These are phyloP conservation scores for Diaporthe longicolla DNA, from an alignment of 2,329 filamentous ascomycete genomes.

Conservation along the genomic window DNA sequence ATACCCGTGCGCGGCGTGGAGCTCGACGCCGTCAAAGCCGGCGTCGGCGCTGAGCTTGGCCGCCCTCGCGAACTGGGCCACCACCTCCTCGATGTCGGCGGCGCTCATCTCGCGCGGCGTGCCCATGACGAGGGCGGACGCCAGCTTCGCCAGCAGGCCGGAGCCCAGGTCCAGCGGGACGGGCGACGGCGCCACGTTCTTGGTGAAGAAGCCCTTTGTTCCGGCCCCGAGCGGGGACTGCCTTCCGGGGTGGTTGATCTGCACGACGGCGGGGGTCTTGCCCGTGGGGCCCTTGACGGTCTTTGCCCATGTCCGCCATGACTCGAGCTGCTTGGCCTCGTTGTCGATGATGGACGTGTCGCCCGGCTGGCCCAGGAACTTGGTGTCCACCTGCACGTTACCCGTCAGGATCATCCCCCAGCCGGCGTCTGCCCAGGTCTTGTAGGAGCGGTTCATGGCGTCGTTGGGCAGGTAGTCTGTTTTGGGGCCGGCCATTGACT, in stretches of 20 bases:
- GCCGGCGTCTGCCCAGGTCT: constrained; percentile 66
- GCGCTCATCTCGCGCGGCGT: constrained; percentile 69
- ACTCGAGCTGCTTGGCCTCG: constrained; percentile 49
- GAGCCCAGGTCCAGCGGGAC: constrained; percentile 59
- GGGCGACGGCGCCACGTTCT: constrained; percentile 60
- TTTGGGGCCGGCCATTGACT: constrained; percentile 55
- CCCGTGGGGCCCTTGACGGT: constrained; percentile 59
- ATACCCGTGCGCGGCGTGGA: constrained; percentile 70
- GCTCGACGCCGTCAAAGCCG: constrained; percentile 61
- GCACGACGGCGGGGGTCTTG: constrained; percentile 69
- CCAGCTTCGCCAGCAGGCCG: constrained; percentile 52
- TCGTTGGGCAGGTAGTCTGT: constrained; percentile 58
- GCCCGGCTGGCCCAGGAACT: constrained; percentile 52
- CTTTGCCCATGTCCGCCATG: constrained; percentile 60
- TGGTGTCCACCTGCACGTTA: constrained; percentile 61
- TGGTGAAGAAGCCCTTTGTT: constrained; percentile 62
- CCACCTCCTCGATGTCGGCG: constrained; percentile 67
- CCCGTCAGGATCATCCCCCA: constrained; percentile 68
- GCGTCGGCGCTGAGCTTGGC: constrained; percentile 63
- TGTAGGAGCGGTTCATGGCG: constrained; percentile 61
- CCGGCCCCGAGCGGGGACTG: constrained; percentile 55
- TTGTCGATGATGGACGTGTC: constrained; percentile 54
- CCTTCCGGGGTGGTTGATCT: constrained; percentile 74
- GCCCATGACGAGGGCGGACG: constrained; percentile 59
- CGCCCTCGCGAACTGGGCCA: constrained; percentile 65